Base-by-base conservation (phyloP, 371 early-diverging fungal genomes). In the Mucor sp. region DNA sequence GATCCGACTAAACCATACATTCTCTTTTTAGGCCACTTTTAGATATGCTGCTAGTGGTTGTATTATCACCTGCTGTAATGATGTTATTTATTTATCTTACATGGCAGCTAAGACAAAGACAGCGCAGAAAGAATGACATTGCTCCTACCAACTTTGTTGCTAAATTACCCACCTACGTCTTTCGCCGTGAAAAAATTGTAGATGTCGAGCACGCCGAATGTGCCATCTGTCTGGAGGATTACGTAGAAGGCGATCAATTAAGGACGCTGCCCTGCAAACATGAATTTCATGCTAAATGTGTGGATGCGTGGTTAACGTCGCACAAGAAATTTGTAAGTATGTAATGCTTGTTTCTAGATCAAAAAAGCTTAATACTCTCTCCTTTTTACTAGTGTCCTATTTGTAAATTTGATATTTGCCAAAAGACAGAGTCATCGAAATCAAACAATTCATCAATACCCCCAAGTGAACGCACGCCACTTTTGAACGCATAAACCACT, bases 151-250 rank as follows among this genome's bases (percentile, higher is more conserved):
- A 88, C 44, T 83, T 91, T 60, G 93, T 94, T 32, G 83, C 83
- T 53, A 86, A 84, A 66, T 73, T 94, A 61, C 93, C 94, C 0
- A 76, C 81, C 21, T 89, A 89, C 58, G 79, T 84, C 4, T 93
- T 90, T 63, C 81, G 79, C 65, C 69, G 76, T 19, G 81, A 80
- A 58, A 79, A 79, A 43, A 62, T 64, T 17, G 59, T 62, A 21
- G 84, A 80, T 47, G 74, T 78, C 58, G 93, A 91, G 28, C 89
- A 91, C 55, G 83, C 84, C 17, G 92, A 93, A 48, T 99, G 99
- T 79, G 92, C 93, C 15, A 95, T 99, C 32, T 99, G 99, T 79
- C 81, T 99, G 65, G 95, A 95, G 39, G 96, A 95, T 63, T 99
- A 93, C 81, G 81, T 86, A 19, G 92, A 93, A 57, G 93, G 89